Evolutionary conservation across 1,284 basidiomycete species (phyloP), one percentile per base, ranked within the genome.

Genomic region (Pterula multifida): DNA sequence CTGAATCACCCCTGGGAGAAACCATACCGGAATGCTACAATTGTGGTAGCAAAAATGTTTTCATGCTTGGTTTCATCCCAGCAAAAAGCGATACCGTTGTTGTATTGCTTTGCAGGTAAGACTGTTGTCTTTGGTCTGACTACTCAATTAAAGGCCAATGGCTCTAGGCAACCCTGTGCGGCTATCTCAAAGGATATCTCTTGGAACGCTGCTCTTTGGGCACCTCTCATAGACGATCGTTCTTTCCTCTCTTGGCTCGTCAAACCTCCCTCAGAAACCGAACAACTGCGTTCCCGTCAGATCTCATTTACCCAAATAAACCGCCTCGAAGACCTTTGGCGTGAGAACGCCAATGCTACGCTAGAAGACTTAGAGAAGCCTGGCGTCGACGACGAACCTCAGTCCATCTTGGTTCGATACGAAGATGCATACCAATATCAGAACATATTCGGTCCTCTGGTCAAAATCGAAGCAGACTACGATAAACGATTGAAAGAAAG

Each of bases 341-440:
- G 95, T 54, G 96, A 98, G 51, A 94, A 98, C 58, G 86, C 92
- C 2, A 82, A 78, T 57, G 96, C 96, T 2, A 96, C 89, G 1
- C 76, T 99, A 9, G 93, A 96, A 61, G 96, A 99, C 63, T 79
- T 98, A 12, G 95, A 97, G 64, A 94, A 96, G 61, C 90, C 91
- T 1, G 92, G 93, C 1, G 90, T 94, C 0, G 94, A 97, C 60
- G 93, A 97, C 63, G 95, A 98, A 62, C 93, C 95, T 13, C 90
- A 95, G 63, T 80, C 87, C 1, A 90, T 98, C 55, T 64, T 96
- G 25, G 68, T 91, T 42, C 83, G 83, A 26, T 98, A 98, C 65
- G 95, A 98, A 64, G 96, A 98, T 63, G 95, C 96, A 35, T 98
- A 98, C 63, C 95, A 98, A 64, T 98, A 99, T 64, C 95, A 98